Percentiles rank a stretch among this genome's conserved stretches.
Conservation (phyloP, 192 early-diverging fungal genomes). For the Backusella morwellensis region DNA sequence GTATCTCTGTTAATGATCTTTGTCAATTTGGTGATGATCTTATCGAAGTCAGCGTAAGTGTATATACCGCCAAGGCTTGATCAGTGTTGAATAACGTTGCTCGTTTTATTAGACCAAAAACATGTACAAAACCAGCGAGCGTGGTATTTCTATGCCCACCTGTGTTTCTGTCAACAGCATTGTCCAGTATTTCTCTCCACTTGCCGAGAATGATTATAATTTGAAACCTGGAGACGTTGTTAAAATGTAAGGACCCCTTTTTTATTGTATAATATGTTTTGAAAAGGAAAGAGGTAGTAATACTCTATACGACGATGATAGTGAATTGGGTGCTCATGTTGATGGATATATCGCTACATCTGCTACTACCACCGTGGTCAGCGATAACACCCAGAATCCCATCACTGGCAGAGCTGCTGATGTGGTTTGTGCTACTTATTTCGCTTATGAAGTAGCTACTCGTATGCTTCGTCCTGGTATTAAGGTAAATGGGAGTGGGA, state of each 20-base stretch:
- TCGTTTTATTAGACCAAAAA: constrained; percentile 45
- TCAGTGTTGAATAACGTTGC: not conserved
- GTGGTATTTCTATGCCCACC: constrained; percentile 84
- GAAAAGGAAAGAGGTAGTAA: not conserved
- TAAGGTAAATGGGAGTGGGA: constrained; percentile 26
- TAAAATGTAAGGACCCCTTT: constrained; percentile 60
- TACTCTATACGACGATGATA: constrained; percentile 9
- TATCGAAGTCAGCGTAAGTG: constrained; percentile 53
- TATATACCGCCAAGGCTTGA: not conserved
- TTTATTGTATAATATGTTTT: not conserved
- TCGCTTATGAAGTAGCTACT: constrained; percentile 77
- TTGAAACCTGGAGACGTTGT: constrained; percentile 81
- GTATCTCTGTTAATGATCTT: constrained; percentile 59
- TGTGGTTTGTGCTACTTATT: constrained; percentile 68
- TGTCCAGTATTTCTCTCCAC: constrained; percentile 77
- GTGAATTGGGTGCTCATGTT: constrained; percentile 87
- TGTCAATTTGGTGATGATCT: constrained; percentile 69
- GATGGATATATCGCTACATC: constrained; percentile 85
- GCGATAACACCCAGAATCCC: constrained; percentile 54
- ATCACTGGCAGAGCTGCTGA: constrained; percentile 45
- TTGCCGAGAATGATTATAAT: constrained; percentile 57
- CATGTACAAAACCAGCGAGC: constrained; percentile 64
- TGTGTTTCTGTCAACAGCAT: constrained; percentile 78
- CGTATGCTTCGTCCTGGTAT: constrained; percentile 79
- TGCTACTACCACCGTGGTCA: constrained; percentile 82